Base-by-base conservation (phyloP, 305 asterid species). In the Fraxinus sp. region DNA sequence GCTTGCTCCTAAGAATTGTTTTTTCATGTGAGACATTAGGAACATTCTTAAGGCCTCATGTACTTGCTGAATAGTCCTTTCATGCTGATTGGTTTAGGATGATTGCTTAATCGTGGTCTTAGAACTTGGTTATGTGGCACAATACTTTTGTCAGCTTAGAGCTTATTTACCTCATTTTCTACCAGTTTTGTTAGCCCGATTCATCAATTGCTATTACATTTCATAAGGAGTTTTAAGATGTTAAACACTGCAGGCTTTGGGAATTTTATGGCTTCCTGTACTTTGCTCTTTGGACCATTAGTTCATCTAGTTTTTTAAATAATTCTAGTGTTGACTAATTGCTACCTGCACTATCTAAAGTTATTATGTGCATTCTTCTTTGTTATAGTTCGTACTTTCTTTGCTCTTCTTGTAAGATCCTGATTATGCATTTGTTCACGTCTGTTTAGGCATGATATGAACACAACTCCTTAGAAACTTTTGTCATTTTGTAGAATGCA, bases 401-500 rank as follows among this genome's bases (percentile, higher is more conserved):
- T 75, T 11, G 77, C 32, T 52, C 82, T 59, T 41, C 79, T 46
- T 33, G 28, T 68, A 59, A 16, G 39, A n/a, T 44, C 18, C 39
- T 66, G 30, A 33, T 22, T 8, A 37, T 72, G 24, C 68, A 32
- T 26, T 41, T 64, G 71, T 84, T n/a, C 35, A 52, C 7, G 68
- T 41, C 10, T 20, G 5, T 9, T 64, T 24, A 64, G 32, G n/a
- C 49, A 33, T 36, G 11, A 11, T 76, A 22, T 11, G 20, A 28
- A 76, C 20, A 28, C 71, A 78, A 5, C 68, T 2, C 79, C 79
- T 83, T 73, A 41, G 79, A 11, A 39, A 18, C 28, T 77, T 28
- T 57, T 5, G n/a, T 74, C 73, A 57, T 74, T 79, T 79, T 72
- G 81, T 82, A 95, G 99, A 90, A 79, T 91, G 92, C 91, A 89